A percentile compares a stretch with the other conserved stretches of the same genome.
Evolutionary conservation across 495 filamentous ascomycete species (phyloP).

Genomic region (Durotheca rogersii): DNA sequence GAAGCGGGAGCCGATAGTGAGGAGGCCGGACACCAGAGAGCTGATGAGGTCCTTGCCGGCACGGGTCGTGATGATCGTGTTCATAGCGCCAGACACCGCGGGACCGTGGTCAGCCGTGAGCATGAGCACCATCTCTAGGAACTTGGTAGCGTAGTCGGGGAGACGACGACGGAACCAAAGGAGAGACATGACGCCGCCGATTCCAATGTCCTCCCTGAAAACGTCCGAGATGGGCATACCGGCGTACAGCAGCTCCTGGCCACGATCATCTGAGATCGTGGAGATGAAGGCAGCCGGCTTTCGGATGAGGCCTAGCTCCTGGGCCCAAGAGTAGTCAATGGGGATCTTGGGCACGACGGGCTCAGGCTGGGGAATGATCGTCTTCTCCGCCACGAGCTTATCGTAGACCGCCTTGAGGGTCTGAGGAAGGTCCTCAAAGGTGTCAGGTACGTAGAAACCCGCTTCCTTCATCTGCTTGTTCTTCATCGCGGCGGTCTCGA

Average conservation of each 20-base stretch:
- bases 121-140: conserved; percentile 99
- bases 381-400: conserved; percentile 76
- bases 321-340: conserved; percentile 99
- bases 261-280: conserved; percentile 99
- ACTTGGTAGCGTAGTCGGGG: conserved; percentile 93
- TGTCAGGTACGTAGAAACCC: conserved; percentile 90
- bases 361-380: conserved; percentile 81
- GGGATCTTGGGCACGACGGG: conserved; percentile 97
- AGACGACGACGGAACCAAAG: conserved; percentile 99
- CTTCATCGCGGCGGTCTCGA: conserved; percentile 94
- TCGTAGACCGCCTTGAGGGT: conserved; percentile 78
- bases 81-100: conserved; percentile 98
- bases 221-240: conserved; percentile 99
- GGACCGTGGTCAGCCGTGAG: conserved; percentile 98
- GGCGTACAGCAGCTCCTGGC: conserved; percentile 96
- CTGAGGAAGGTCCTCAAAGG: conserved; percentile 91
- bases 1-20: conserved; percentile 97
- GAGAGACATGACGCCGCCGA: conserved; percentile 99
- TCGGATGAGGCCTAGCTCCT: conserved; percentile 98
- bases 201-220: conserved; percentile 97
- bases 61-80: conserved; percentile 99
- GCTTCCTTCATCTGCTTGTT: conserved; percentile 95
- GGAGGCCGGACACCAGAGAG: conserved; percentile 89
- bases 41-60: conserved; percentile 98
- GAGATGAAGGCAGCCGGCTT: conserved; percentile 99